Evolutionary conservation across 2,329 filamentous ascomycete genomes (phyloP), one percentile per base, ranked within the genome.

Genomic region (Eutypa lata): DNA sequence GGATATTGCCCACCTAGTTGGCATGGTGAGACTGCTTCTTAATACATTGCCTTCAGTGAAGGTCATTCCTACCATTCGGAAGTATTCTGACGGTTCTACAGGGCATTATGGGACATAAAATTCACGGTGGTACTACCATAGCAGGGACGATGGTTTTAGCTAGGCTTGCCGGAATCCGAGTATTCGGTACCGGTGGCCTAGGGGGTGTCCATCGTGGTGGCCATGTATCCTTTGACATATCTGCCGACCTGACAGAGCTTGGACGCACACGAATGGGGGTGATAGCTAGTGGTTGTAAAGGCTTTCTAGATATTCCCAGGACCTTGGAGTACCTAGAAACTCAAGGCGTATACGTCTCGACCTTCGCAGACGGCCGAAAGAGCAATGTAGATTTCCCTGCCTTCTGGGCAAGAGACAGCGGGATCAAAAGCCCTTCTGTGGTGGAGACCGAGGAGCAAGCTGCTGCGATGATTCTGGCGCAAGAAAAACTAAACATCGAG

Each of bases 141-240:
- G 85, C 93, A 5, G 92, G 89, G 1, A 99, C 94, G 3, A 97
- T 96, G 89, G 72, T 97, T 37, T 82, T 99, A 28, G 90, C 94
- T 44, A 81, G 89, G 57, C 76, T 92, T 54, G 93, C 91, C 26
- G 92, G 92, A 10, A 96, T 99, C 67, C 88, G 86, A 58, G 83
- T 99, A 48, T 97, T 99, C 71, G 94, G 91, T 24, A 99, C 94
- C 6, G 94, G 94, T 45, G 94, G 94, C 13, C 83, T 99, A 4
- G 93, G 94, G 52, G 94, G 94, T 54, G 94, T 99, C 22, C 94
- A 99, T 71, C 86, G 92, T 44, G 92, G 90, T 50, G 94, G 86
- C 47, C 88, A 97, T 68, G 81, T 81, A 60, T 89, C 88, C 7
- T 88, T 97, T 86, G 94, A 99, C 68, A 84, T 99, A 57, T 97